A percentile compares a stretch with the other conserved stretches of the same genome.
phyloP scores from a whole-genome alignment of 192 early-diverging fungal genomes.

The Coemansia sp. region DNA sequence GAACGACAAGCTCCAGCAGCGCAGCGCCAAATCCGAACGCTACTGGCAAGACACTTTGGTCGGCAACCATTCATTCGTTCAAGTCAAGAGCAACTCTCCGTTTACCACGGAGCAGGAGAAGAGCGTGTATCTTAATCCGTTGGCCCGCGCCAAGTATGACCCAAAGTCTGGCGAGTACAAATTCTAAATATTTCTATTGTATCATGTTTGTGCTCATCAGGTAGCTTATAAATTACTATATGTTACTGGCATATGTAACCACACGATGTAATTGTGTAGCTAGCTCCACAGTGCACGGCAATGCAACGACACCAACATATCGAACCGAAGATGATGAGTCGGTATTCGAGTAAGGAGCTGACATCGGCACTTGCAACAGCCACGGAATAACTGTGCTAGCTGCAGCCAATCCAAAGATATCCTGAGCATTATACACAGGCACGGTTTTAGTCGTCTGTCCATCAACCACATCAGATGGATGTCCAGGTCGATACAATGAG shows the following conservation, averaged over 20 bases:
- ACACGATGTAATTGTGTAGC: conserved; percentile 35
- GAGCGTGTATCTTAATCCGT: neutral
- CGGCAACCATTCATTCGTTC: conserved; percentile 40
- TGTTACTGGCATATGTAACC: conserved; percentile 3
- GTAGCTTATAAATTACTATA: neutral
- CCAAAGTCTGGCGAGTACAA: neutral
- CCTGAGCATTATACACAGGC: conserved; percentile 30
- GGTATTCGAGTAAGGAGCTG: neutral
- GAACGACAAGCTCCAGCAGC: conserved; percentile 15
- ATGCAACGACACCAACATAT: conserved; percentile 40
- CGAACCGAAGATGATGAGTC: neutral
- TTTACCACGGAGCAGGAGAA: conserved; percentile 25
- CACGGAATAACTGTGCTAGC: conserved; percentile 32
- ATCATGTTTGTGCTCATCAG: neutral
- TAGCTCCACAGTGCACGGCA: conserved; percentile 45
- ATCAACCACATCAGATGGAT: neutral
- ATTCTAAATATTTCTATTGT: neutral
- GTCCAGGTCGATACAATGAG: conserved; percentile 18
- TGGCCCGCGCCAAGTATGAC: neutral
- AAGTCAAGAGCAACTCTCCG: conserved; percentile 28
- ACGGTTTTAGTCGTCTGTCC: conserved; percentile 15
- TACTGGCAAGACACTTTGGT: conserved; percentile 48
- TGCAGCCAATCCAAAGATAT: conserved; percentile 20
- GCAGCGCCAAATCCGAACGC: conserved; percentile 12
- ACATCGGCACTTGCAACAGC: conserved; percentile 22